These are phyloP conservation scores for Rhizopus microsporus DNA, from an alignment of 371 early-diverging fungal genomes.

Conservation along the genomic window DNA sequence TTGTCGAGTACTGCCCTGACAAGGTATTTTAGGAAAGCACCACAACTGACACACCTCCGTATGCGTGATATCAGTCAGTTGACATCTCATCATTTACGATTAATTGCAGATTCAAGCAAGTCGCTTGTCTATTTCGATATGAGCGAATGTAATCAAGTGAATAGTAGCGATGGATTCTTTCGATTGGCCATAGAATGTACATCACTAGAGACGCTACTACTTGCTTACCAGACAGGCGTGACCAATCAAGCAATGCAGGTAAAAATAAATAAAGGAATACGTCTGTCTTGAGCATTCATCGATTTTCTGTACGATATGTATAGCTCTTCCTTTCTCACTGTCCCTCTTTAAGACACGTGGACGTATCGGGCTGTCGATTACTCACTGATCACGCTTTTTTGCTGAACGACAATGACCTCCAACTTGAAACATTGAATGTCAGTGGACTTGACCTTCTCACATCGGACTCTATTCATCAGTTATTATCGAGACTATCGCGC, in stretches of 20 bases:
- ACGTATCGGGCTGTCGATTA: slow-evolving; percentile 30
- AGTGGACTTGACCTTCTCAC: slow-evolving; percentile 23
- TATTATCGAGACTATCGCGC: slow-evolving; percentile 11
- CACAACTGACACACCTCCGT: slow-evolving; percentile 26
- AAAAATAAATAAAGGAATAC: slow-evolving; percentile 7
- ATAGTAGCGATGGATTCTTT: slow-evolving; percentile 22
- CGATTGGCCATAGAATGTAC: slow-evolving; percentile 31
- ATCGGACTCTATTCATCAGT: slow-evolving; percentile 14
- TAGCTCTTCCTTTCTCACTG: slow-evolving; percentile 25
- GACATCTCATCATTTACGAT: slow-evolving; percentile 30
- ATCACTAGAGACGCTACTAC: slow-evolving; percentile 21
- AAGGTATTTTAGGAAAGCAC: slow-evolving; percentile 20
- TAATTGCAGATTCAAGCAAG: slow-evolving; percentile 13
- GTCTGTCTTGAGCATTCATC: not conserved
- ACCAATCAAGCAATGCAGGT: slow-evolving; percentile 41
- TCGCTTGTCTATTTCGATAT: slow-evolving; percentile 38
- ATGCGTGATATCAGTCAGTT: slow-evolving; percentile 43
- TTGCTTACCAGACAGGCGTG: slow-evolving; percentile 43
- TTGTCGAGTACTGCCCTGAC: slow-evolving; percentile 27
- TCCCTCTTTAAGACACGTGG: slow-evolving; percentile 25
- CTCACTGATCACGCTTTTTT: slow-evolving; percentile 34
- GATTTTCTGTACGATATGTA: not conserved
- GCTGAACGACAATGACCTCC: slow-evolving; percentile 9
- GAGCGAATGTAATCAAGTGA: slow-evolving; percentile 40
- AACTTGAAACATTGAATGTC: slow-evolving; percentile 29